Evolutionary conservation across 495 filamentous ascomycete genomes (phyloP), one percentile per base, ranked within the genome.

Genomic region (Bacidia rubella): DNA sequence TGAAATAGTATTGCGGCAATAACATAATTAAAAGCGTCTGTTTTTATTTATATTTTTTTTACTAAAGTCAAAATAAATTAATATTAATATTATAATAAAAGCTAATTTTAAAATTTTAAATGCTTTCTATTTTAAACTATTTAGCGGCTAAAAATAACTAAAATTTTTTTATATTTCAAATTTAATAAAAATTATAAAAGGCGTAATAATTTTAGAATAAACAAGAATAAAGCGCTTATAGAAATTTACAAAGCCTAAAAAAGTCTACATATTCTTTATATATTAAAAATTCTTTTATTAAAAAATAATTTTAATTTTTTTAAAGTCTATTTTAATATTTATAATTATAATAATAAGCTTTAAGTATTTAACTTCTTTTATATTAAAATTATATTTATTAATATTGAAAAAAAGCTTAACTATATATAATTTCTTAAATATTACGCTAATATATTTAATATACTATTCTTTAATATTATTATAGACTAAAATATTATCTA

Each of bases 301-400:
- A 17, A 26, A 9, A 20, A 41, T 52, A 17, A 41, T 19, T 52
- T 41, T 22, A 2, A 20, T 42, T 52, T 52, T 52, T 17, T 41
- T 52, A 10, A 52, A 41, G 19, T 52, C 11, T 41, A 52, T 52
- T 2, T 25, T 2, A 19, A 41, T 1, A 3, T 41, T 40, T 42
- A 2, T 42, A 41, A 2, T 23, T 42, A 42, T 40, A 44, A 11
- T 52, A 22, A 40, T 52, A 2, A 42, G 2, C 2, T 42, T 27
- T 29, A 49, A 49, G 32, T 29, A 27, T 32, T 49, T 52, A 52
- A 52, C 35, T 52, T 52, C 17, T 43, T 42, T 9, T 52, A 41
- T 7, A 43, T 5, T 2, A 52, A 49, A 29, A 4, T 29, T 49
- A 22, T 49, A 49, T 29, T 49, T 29, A 49, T 27, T 5, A 27